Conservation (phyloP, 305 asterid genomes). For the Vinca major region DNA sequence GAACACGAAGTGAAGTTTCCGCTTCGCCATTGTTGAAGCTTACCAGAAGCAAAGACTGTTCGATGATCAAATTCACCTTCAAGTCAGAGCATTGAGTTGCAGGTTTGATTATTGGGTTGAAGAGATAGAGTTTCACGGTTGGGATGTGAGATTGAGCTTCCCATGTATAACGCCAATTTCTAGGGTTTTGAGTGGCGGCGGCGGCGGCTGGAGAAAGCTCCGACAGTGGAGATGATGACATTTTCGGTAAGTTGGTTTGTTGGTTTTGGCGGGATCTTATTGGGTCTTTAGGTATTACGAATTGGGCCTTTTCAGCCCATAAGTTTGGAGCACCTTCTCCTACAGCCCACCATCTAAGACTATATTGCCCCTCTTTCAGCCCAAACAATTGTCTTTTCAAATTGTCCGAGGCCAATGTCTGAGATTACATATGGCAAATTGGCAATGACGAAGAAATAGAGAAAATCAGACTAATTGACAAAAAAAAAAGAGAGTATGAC, state of each 20-base stretch:
- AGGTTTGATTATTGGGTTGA: conserved; percentile 40
- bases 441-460: no score
- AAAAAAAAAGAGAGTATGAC: no score
- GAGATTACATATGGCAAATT: no score
- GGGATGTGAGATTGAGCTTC: conserved; percentile 77
- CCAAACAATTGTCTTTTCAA: no score
- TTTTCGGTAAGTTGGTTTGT: conserved; percentile 1
- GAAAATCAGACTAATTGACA: no score
- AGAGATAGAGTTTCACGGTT: conserved; percentile 53
- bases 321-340: no score
- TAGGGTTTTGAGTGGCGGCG: conserved; percentile 34
- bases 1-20: conserved; percentile 40
- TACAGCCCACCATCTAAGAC: no score
- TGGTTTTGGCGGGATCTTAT: conserved; percentile 18
- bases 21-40: conserved; percentile 30
- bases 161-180: conserved; percentile 70
- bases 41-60: conserved; percentile 40
- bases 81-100: conserved; percentile 41
- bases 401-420: no score
- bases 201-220: conserved; percentile 12
- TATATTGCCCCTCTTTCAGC: no score
- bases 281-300: no score
- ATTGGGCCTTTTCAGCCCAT: no score
- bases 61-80: conserved; percentile 32
- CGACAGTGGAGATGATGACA: conserved; percentile 34